Evolutionary conservation across 2,329 filamentous ascomycete species (phyloP).

Genomic region (Fusarium bactridioides): DNA sequence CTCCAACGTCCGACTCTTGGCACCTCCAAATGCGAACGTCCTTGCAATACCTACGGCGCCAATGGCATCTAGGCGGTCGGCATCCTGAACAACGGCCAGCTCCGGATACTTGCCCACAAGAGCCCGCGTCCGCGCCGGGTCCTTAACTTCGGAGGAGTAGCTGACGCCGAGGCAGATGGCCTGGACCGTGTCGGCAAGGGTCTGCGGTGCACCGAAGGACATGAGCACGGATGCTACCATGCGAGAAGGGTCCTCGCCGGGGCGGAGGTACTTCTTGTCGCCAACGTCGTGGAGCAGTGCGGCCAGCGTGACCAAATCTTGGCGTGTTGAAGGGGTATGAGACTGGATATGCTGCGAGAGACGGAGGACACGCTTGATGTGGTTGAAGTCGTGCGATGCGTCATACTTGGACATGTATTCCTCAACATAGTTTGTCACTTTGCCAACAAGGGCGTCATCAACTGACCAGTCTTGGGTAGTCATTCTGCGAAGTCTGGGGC

Average conservation of each 20-base stretch:
- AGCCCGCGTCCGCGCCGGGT: slow-evolving; percentile 65
- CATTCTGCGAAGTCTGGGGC: slow-evolving; percentile 29
- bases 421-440: slow-evolving; percentile 69
- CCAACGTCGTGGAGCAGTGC: slow-evolving; percentile 89
- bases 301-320: slow-evolving; percentile 68
- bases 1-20: slow-evolving; percentile 65
- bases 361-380: slow-evolving; percentile 81
- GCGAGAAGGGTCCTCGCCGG: slow-evolving; percentile 64
- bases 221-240: slow-evolving; percentile 64
- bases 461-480: slow-evolving; percentile 35
- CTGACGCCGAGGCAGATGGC: slow-evolving; percentile 78
- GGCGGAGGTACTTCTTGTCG: slow-evolving; percentile 79
- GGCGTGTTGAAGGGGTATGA: slow-evolving; percentile 51
- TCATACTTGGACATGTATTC: slow-evolving; percentile 82
- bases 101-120: slow-evolving; percentile 71
- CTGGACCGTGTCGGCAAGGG: slow-evolving; percentile 73
- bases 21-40: slow-evolving; percentile 70
- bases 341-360: slow-evolving; percentile 72
- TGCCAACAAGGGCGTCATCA: slow-evolving; percentile 58
- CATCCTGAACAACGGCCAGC: slow-evolving; percentile 84
- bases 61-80: slow-evolving; percentile 89
- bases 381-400: slow-evolving; percentile 85
- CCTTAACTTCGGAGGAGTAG: slow-evolving; percentile 75
- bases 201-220: slow-evolving; percentile 61
- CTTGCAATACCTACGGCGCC: slow-evolving; percentile 86